A percentile compares a stretch with the other conserved stretches of the same genome.
phyloP scores from a whole-genome alignment of 305 asterid species.

The Solanum hybrid region DNA sequence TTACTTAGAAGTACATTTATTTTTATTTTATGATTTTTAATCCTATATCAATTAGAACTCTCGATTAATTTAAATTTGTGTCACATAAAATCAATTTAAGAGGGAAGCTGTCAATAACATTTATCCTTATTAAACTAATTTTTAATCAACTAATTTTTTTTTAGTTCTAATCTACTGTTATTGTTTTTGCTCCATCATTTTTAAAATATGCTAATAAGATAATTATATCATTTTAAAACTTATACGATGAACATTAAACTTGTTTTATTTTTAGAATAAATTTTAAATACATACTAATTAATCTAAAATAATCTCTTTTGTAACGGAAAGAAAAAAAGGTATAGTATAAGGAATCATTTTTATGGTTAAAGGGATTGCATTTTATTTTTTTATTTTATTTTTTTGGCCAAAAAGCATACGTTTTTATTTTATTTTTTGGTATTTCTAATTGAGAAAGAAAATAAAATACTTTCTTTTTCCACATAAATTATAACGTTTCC shows the following conservation, averaged over 20 bases:
- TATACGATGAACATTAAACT: neutral
- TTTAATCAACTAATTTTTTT: neutral
- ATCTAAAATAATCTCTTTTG: neutral
- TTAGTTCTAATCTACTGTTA: neutral
- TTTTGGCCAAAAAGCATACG: neutral
- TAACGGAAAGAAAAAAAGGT: neutral
- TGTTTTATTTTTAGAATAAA: neutral
- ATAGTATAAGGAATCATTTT: neutral
- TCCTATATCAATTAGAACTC: neutral
- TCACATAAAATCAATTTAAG: neutral
- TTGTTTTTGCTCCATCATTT: neutral
- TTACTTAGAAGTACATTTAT: neutral
- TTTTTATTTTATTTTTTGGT: neutral
- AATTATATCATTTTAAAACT: neutral
- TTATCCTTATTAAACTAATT: neutral
- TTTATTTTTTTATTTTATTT: neutral
- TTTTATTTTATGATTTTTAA: neutral
- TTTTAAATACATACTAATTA: neutral
- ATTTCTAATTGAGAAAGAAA: neutral
- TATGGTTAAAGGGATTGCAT: neutral
- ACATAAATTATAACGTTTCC: neutral
- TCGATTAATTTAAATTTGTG: neutral
- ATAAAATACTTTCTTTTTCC: neutral
- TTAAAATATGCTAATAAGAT: neutral
- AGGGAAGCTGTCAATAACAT: neutral